Percentiles rank a stretch among this genome's conserved stretches.
phyloP scores from a whole-genome alignment of 2,329 filamentous ascomycete species.

The Pleomassaria siparia region DNA sequence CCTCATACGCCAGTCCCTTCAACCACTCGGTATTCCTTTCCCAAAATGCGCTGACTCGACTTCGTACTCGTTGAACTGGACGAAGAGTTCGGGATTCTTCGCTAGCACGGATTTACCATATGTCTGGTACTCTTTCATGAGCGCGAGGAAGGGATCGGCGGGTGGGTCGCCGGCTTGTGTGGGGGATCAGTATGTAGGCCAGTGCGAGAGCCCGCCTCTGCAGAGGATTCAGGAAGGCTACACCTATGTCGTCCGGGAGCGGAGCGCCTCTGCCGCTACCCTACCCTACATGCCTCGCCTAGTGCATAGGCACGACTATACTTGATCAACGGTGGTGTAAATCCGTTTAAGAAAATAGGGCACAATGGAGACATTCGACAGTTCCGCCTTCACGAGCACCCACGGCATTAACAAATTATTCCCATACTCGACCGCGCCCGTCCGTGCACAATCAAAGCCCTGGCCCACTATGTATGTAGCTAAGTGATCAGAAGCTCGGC shows the following conservation, averaged over 20 bases:
- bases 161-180: constrained; percentile 26
- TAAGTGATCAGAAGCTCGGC: constrained; percentile 25
- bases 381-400: constrained; percentile 27
- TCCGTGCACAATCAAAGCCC: constrained; percentile 27
- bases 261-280: constrained; percentile 2
- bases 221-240: constrained; percentile 12
- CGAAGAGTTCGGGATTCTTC: constrained; percentile 27
- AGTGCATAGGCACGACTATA: constrained; percentile 33
- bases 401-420: constrained; percentile 36
- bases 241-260: constrained; percentile 5
- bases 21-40: constrained; percentile 22
- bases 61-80: constrained; percentile 33
- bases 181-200: constrained; percentile 34
- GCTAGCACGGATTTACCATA: constrained; percentile 24
- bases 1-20: constrained; percentile 19
- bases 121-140: constrained; percentile 35
- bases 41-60: constrained; percentile 29
- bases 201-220: constrained; percentile 25
- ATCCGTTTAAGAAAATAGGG: constrained; percentile 33
- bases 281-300: constrained; percentile 28
- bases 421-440: constrained; percentile 27
- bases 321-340: constrained; percentile 31
- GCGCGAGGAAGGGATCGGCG: constrained; percentile 26
- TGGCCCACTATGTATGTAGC: constrained; percentile 23
- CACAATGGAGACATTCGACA: constrained; percentile 22